Conservation (phyloP, 2,329 filamentous ascomycete genomes). For the Cryphonectria nitschkei region DNA sequence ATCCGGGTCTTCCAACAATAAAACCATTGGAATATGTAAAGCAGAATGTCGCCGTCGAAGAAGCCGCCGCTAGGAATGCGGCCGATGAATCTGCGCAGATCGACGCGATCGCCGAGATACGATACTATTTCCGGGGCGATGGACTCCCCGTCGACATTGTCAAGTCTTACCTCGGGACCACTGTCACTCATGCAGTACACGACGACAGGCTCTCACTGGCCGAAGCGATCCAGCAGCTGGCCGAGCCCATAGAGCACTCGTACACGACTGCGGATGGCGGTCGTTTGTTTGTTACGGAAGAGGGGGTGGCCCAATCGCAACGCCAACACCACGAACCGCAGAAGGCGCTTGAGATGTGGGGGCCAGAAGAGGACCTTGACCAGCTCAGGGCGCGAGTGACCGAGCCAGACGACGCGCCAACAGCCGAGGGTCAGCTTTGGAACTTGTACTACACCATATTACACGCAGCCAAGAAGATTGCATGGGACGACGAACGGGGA, state of each 20-base stretch:
- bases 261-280: slow-evolving; percentile 21
- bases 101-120: slow-evolving; percentile 16
- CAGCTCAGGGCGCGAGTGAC: not conserved
- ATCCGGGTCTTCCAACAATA: not conserved
- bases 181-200: not conserved
- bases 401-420: not conserved
- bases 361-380: slow-evolving; percentile 7
- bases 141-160: slow-evolving; percentile 11
- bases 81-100: slow-evolving; percentile 9
- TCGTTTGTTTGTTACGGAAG: slow-evolving; percentile 13
- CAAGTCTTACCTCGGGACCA: slow-evolving; percentile 8
- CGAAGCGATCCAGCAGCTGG: slow-evolving; percentile 4
- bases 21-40: not conserved
- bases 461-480: slow-evolving; percentile 31
- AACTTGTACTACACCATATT: slow-evolving; percentile 31
- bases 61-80: not conserved
- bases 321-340: not conserved
- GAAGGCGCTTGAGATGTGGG: slow-evolving; percentile 16
- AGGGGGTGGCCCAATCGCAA: not conserved
- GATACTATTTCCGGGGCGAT: slow-evolving; percentile 1
- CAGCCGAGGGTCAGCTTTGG: slow-evolving; percentile 30
- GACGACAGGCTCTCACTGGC: not conserved
- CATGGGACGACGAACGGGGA: slow-evolving; percentile 22
- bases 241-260: slow-evolving; percentile 17
- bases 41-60: slow-evolving; percentile 1